Evolutionary conservation across 2,329 filamentous ascomycete genomes (phyloP).

Genomic region (Cytospora piceae): DNA sequence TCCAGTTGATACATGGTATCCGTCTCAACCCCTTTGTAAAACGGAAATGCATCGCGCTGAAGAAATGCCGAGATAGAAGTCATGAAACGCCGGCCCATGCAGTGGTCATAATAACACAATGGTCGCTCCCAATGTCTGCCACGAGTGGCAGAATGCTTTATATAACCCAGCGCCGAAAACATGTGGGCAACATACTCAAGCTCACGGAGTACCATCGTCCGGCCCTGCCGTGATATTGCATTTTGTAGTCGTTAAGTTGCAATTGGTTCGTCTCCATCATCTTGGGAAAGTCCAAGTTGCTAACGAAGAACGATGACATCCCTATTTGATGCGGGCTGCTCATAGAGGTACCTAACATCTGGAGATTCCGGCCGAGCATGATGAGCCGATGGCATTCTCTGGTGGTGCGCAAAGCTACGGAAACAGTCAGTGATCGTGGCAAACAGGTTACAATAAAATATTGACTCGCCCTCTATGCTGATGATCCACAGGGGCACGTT

Average conservation of each 20-base stretch:
- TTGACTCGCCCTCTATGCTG: constrained; percentile 28
- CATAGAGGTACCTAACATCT: constrained; percentile 26
- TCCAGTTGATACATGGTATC: neutral
- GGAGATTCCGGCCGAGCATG: constrained; percentile 5
- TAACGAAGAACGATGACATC: constrained; percentile 23
- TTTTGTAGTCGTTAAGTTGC: neutral
- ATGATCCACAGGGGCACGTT: constrained; percentile 8
- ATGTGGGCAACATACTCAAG: neutral
- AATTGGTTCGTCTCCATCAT: neutral
- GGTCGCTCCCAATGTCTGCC: neutral
- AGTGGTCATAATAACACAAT: constrained; percentile 2
- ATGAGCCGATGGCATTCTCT: constrained; percentile 15
- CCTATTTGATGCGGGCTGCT: constrained; percentile 22
- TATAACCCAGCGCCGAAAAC: neutral
- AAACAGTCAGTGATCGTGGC: constrained; percentile 18
- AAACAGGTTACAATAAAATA: neutral
- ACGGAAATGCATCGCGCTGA: neutral
- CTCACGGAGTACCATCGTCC: neutral
- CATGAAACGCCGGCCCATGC: constrained; percentile 15
- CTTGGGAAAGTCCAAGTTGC: neutral
- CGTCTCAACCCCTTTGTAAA: neutral
- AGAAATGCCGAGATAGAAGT: neutral
- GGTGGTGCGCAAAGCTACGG: constrained; percentile 13
- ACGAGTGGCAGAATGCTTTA: neutral
- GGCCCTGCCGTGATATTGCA: neutral